Percentiles rank a stretch among this genome's conserved stretches.
Evolutionary conservation across 2,329 filamentous ascomycete genomes (phyloP).

Genomic region (Pseudogymnoascus sp.): DNA sequence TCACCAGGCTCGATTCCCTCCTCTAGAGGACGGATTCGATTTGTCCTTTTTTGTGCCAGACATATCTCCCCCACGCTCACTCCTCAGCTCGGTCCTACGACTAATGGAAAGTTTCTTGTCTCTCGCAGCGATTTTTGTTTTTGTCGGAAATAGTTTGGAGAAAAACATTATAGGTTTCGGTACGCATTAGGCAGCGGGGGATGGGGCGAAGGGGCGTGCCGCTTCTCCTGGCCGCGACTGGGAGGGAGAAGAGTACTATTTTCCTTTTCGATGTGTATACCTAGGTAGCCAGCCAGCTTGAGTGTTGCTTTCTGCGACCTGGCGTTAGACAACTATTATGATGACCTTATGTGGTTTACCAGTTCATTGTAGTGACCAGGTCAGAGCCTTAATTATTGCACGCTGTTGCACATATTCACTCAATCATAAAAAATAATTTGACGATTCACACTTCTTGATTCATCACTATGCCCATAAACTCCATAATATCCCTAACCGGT

Average conservation of each 20-base stretch:
- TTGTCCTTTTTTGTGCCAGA: neutral
- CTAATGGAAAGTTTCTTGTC: neutral
- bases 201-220: neutral
- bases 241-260: conserved; percentile 4
- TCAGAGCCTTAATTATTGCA: neutral
- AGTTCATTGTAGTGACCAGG: neutral
- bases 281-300: conserved; percentile 5
- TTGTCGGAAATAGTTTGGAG: conserved; percentile 1
- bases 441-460: conserved; percentile 2
- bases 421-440: neutral
- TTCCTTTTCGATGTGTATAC: conserved; percentile 6
- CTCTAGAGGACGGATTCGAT: conserved; percentile 45
- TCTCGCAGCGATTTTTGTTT: conserved; percentile 1
- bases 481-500: neutral
- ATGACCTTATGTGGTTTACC: conserved; percentile 2
- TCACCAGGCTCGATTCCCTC: conserved; percentile 92
- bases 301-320: conserved; percentile 5
- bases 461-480: conserved; percentile 3
- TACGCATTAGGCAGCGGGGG: neutral
- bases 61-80: conserved; percentile 1
- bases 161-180: conserved; percentile 2
- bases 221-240: neutral
- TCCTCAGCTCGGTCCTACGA: neutral
- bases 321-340: conserved; percentile 5
- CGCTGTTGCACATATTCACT: neutral